Percentiles rank a stretch among this genome's conserved stretches.
Conservation (phyloP, 2,329 filamentous ascomycete genomes). For the Emericellopsis atlantica region DNA sequence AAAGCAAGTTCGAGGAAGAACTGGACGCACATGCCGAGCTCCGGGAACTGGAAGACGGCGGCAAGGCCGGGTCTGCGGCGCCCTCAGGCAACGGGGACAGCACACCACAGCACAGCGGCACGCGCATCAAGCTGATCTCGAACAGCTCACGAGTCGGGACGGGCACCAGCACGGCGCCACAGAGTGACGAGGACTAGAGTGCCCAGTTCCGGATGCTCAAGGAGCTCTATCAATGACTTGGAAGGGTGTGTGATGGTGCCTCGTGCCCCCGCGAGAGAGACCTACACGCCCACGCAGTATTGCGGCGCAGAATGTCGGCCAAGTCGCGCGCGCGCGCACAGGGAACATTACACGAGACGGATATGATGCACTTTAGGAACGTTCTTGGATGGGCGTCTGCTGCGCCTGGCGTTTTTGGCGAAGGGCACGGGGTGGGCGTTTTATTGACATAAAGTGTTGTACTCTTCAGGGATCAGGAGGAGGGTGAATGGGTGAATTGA, state of each 20-base stretch:
- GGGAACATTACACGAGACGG: no score
- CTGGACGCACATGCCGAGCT: conserved; percentile 42
- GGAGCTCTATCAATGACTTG: no score
- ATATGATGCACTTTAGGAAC: no score
- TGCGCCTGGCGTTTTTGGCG: conserved; percentile 1
- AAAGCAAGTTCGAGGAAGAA: conserved; percentile 38
- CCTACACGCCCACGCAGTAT: no score
- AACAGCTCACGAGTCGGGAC: conserved; percentile 23
- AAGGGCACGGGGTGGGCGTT: no score
- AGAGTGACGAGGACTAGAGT: conserved; percentile 40
- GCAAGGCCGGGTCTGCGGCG: conserved; percentile 23
- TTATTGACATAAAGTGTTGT: conserved; percentile 5
- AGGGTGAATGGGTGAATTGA: background rate
- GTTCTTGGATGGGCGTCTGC: background rate
- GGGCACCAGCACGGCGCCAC: conserved; percentile 20
- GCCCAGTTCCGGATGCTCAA: background rate
- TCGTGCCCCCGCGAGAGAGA: no score
- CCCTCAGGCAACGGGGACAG: conserved; percentile 41
- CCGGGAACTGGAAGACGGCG: conserved; percentile 38
- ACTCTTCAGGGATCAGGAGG: conserved; percentile 11
- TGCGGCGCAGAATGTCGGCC: no score
- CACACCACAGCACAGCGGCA: conserved; percentile 52
- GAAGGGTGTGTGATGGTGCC: no score
- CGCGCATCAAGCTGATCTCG: conserved; percentile 58
- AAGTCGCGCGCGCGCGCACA: no score